Base-by-base conservation (phyloP, 257 asterid species). In the Nicotiana paniculata region DNA sequence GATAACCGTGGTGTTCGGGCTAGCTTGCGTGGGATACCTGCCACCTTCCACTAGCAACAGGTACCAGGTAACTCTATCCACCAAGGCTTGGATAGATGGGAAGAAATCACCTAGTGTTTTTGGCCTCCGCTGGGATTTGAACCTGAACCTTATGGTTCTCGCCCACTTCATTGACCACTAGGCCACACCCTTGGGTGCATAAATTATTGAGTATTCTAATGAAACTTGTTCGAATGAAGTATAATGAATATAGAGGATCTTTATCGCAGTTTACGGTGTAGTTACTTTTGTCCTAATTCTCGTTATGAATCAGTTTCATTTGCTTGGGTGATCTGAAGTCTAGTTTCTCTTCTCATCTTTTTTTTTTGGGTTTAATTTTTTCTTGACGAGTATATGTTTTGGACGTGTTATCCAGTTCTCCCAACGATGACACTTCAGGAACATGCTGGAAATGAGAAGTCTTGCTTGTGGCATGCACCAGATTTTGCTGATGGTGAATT, bases 381-480 rank as follows among this genome's bases (percentile, higher is more conserved):
- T 66, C 84, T 84, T 39, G 80, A 77, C 32, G 13, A 26, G 33
- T 62, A 39, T 69, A 39, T 39, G 57, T 1, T 83, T 21, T 80
- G 9, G 30, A 24, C 3, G 1, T 79, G 53, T 54, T 58, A 77
- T 72, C 55, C 85, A 89, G 91, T 89, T 53, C 43, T 82, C 33
- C 81, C 90, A 21, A 83, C 87, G 13, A 84, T 85, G 87, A 81
- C 87, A 11, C 83, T 89, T 76, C 91, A 89, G 88, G 91, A 87
- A 55, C 91, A 89, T 72, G 63, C 85, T 10, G 90, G 91, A 30
- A 89, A 85, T 80, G 91, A 89, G 4, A 89, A 89, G 83, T 87
- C 91, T 21, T 89, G 91, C 63, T 86, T 89, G 77, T 89, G 91
- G 91, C 91, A 89, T 79, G 91, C 91, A 5, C 30, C 90, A 6